These are phyloP conservation scores for Colletotrichum higginsianum DNA, from an alignment of 2,329 filamentous ascomycete species.

Conservation along the genomic window DNA sequence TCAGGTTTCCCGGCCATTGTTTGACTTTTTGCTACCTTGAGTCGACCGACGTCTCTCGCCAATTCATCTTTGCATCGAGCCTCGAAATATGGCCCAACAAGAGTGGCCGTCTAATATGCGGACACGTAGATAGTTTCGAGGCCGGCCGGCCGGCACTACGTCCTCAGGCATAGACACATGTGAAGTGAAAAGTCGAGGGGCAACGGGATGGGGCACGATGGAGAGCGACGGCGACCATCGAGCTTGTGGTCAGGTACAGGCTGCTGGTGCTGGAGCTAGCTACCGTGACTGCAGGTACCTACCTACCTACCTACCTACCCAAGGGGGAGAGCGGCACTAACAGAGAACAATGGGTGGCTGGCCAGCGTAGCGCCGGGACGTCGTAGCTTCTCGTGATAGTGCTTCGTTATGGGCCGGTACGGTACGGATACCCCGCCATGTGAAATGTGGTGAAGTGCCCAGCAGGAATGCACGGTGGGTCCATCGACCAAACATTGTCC, in stretches of 20 bases:
- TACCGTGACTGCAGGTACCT: neutral
- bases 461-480: conserved; percentile 23
- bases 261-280: neutral
- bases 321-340: conserved; percentile 24
- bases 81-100: neutral
- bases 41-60: neutral
- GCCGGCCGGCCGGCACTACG: neutral
- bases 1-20: conserved; percentile 12
- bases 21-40: conserved; percentile 12
- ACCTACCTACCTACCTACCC: neutral
- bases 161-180: conserved; percentile 11
- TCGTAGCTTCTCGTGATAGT: conserved; percentile 26
- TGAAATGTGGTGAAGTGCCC: neutral
- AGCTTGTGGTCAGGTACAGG: neutral
- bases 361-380: neutral
- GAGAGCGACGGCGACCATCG: conserved; percentile 1
- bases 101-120: neutral
- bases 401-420: conserved; percentile 4
- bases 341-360: conserved; percentile 24
- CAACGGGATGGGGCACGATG: neutral
- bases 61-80: neutral
- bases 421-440: conserved; percentile 28
- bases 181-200: neutral
- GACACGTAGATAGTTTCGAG: neutral
- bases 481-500: conserved; percentile 25